These are phyloP conservation scores for Parascedosporium putredinis DNA, from an alignment of 2,329 filamentous ascomycete genomes.

Conservation along the genomic window DNA sequence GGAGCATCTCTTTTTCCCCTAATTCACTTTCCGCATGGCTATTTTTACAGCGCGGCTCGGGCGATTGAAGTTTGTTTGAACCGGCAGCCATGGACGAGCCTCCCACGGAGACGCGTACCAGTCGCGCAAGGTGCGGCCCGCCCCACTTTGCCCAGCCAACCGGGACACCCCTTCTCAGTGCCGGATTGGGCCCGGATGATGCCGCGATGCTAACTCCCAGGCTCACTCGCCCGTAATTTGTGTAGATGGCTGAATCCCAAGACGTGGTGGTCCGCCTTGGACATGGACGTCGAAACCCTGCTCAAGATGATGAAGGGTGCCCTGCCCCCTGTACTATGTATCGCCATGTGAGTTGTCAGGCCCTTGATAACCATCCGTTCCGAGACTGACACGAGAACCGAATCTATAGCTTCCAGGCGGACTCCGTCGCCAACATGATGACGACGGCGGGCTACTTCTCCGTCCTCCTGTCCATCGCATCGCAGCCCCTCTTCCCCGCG, in stretches of 20 bases:
- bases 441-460: slow-evolving; percentile 3
- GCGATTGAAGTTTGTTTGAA: too few species aligned
- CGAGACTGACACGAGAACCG: neutral
- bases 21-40: too few species aligned
- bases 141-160: too few species aligned
- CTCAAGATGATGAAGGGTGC: slow-evolving; percentile 8
- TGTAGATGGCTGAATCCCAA: slow-evolving; percentile 5
- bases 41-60: too few species aligned
- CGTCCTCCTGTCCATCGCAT: slow-evolving; percentile 1
- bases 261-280: slow-evolving; percentile 6
- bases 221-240: too few species aligned
- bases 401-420: neutral
- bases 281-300: slow-evolving; percentile 5
- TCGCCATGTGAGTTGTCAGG: neutral
- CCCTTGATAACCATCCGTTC: neutral
- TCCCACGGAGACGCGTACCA: too few species aligned
- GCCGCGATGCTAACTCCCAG: too few species aligned
- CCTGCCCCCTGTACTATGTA: neutral
- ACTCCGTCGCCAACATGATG: slow-evolving; percentile 2
- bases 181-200: too few species aligned
- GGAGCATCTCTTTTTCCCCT: too few species aligned
- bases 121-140: too few species aligned
- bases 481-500: slow-evolving; percentile 2
- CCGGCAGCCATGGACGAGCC: too few species aligned
- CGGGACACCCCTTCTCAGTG: too few species aligned